Base-by-base conservation (phyloP, 768 basidiomycete species). In the Dentipellis sp. region DNA sequence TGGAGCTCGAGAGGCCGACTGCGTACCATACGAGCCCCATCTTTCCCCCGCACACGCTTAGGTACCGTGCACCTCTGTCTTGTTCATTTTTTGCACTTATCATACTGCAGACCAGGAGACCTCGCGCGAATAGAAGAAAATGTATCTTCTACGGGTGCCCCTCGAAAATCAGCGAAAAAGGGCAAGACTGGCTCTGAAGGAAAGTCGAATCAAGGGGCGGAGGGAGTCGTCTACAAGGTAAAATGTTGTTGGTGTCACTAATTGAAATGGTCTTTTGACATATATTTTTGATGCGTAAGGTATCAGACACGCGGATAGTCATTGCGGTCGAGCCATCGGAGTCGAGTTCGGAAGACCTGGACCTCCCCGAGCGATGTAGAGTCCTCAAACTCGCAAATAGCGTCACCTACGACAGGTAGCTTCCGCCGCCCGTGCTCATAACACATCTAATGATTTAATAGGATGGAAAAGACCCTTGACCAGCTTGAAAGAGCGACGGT, bases 321-420 rank as follows among this genome's bases (percentile, higher is more conserved):
- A 76, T 97, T 39, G 91, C 93, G 4, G 71, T 92, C 16, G 84
- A 90, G 64, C 68, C 78, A 11, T 75, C 80, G 14, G 84, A 87
- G 51, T 73, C 77, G 2, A 72, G 70, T 35, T 75, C 76, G 50
- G 78, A 82, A 47, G 87, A 90, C 50, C 71, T 90, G 11, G 88
- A 92, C 63, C 67, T 97, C 0, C 91, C 93, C 6, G 92, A 94
- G 63, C 77, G 88, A 51, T 91, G 92, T 69, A 77, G 90, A 16
- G 72, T 94, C 52, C 67, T 97, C 52, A 97, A 97, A 66, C 75
- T 95, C 2, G 93, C 93, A 11, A 97, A 97, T 63, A 92, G 85
- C 54, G 83, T 91, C 14, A 98, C 94, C 0, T 94, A 89, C 66
- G 91, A 94, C 63, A 79, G 94, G 89, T 82, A 66, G 59, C 21